phyloP scores from a whole-genome alignment of 176 grass and related monocot genomes.

The Eragrostis nindensis region DNA sequence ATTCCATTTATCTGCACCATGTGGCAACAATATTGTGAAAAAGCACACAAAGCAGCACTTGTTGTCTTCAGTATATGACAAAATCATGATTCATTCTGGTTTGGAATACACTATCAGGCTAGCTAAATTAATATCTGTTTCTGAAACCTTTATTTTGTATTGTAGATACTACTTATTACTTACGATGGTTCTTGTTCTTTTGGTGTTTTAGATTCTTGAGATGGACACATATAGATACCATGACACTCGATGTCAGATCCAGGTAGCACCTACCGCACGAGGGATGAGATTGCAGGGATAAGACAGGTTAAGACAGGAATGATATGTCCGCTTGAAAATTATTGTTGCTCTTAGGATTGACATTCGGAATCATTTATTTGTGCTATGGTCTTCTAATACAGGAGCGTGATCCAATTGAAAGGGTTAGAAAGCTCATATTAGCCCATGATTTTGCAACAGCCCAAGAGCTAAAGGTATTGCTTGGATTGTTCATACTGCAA shows the following conservation, averaged over 20 bases:
- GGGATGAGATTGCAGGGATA: conserved; percentile 73
- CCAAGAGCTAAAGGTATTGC: conserved; percentile 81
- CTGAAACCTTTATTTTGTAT: neutral
- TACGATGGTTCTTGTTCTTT: neutral
- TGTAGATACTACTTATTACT: neutral
- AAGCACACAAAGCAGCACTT: no score
- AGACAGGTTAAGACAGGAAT: conserved; percentile 57
- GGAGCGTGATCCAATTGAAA: conserved; percentile 89
- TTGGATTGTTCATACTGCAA: neutral
- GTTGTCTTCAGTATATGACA: neutral
- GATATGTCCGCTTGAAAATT: neutral
- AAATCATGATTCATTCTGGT: conserved; percentile 1
- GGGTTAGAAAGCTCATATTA: conserved; percentile 75
- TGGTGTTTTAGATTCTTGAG: conserved; percentile 82
- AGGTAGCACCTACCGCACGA: conserved; percentile 85
- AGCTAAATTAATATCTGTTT: neutral
- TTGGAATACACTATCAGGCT: neutral
- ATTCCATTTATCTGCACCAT: neutral
- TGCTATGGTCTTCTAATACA: conserved; percentile 29
- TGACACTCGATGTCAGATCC: conserved; percentile 93
- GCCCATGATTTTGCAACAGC: conserved; percentile 71
- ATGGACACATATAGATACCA: conserved; percentile 98
- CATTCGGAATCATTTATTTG: conserved; percentile 3
- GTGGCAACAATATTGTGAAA: neutral
- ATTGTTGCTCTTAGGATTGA: neutral